A percentile compares a stretch with the other conserved stretches of the same genome.
phyloP scores from a whole-genome alignment of 768 basidiomycete genomes.

The Kwoniella sp. region DNA sequence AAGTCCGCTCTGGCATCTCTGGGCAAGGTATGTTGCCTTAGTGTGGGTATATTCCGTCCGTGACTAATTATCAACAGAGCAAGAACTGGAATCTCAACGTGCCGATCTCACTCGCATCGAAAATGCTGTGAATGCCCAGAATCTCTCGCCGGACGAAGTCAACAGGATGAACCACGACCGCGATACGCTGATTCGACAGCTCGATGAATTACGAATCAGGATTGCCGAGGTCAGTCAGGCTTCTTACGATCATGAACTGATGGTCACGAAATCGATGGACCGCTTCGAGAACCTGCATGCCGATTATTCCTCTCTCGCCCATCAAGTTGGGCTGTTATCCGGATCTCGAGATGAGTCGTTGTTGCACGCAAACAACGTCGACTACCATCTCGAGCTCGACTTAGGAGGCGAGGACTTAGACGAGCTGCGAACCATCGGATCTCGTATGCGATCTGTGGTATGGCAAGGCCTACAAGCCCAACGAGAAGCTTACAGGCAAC shows the following conservation, averaged over 20 bases:
- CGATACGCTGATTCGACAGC: slow-evolving; percentile 63
- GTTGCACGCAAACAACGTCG: slow-evolving; percentile 58
- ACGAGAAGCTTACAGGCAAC: slow-evolving; percentile 71
- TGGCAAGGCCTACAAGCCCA: slow-evolving; percentile 74
- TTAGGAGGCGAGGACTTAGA: slow-evolving; percentile 72
- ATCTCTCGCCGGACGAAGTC: slow-evolving; percentile 88
- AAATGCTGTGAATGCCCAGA: slow-evolving; percentile 77
- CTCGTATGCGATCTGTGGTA: slow-evolving; percentile 71
- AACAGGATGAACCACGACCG: slow-evolving; percentile 87
- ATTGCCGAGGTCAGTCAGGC: slow-evolving; percentile 71
- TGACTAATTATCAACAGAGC: slow-evolving; percentile 25
- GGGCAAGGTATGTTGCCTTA: slow-evolving; percentile 38
- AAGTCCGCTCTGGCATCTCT: slow-evolving; percentile 58
- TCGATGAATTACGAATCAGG: slow-evolving; percentile 65
- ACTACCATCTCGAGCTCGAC: slow-evolving; percentile 80
- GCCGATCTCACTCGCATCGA: slow-evolving; percentile 67
- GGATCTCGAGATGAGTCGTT: slow-evolving; percentile 32
- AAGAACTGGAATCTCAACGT: slow-evolving; percentile 65
- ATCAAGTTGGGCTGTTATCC: slow-evolving; percentile 75
- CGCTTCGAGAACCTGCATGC: slow-evolving; percentile 81
- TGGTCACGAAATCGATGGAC: slow-evolving; percentile 74
- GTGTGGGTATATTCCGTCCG: neutral
- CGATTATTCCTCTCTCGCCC: slow-evolving; percentile 73
- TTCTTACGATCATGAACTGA: slow-evolving; percentile 80
- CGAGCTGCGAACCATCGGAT: slow-evolving; percentile 66